A percentile compares a stretch with the other conserved stretches of the same genome.
These are phyloP conservation scores for Coemansia sp. DNA, from an alignment of 192 early-diverging fungal species.

Conservation along the genomic window DNA sequence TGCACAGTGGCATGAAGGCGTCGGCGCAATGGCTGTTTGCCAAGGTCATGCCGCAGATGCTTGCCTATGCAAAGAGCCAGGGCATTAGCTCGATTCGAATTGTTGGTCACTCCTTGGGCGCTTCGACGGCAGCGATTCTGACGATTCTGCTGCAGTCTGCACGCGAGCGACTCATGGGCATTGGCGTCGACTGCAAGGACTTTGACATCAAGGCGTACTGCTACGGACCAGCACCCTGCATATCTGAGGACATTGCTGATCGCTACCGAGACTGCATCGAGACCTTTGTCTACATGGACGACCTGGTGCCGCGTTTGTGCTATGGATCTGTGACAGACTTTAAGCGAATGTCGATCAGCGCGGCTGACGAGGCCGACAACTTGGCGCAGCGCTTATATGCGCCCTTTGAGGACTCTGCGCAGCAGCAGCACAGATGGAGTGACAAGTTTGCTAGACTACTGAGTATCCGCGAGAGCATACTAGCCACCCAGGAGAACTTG, in stretches of 20 bases:
- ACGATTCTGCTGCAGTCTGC: constrained; percentile 74
- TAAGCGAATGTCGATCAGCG: constrained; percentile 64
- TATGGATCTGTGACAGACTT: constrained; percentile 69
- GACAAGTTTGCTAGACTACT: constrained; percentile 46
- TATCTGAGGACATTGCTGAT: constrained; percentile 60
- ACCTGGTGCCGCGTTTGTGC: constrained; percentile 66
- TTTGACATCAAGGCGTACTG: constrained; percentile 49
- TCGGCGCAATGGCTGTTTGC: constrained; percentile 76
- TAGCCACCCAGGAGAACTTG: constrained; percentile 42
- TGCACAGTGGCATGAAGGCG: constrained; percentile 77
- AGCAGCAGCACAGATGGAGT: constrained; percentile 51
- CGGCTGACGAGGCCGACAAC: constrained; percentile 59
- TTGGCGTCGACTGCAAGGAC: constrained; percentile 25
- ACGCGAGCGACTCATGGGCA: constrained; percentile 36
- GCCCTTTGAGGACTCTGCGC: constrained; percentile 41
- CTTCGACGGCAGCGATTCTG: constrained; percentile 69
- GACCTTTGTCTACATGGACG: constrained; percentile 66
- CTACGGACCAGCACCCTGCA: constrained; percentile 65
- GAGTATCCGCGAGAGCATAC: constrained; percentile 41
- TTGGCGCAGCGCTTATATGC: constrained; percentile 55
- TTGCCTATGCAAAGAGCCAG: constrained; percentile 62
- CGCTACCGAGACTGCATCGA: constrained; percentile 62
- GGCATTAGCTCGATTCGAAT: constrained; percentile 62
- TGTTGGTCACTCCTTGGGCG: constrained; percentile 79
- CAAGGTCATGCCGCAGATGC: constrained; percentile 66